Evolutionary conservation across 495 filamentous ascomycete species (phyloP).

Genomic region (Amorphotheca resinae): DNA sequence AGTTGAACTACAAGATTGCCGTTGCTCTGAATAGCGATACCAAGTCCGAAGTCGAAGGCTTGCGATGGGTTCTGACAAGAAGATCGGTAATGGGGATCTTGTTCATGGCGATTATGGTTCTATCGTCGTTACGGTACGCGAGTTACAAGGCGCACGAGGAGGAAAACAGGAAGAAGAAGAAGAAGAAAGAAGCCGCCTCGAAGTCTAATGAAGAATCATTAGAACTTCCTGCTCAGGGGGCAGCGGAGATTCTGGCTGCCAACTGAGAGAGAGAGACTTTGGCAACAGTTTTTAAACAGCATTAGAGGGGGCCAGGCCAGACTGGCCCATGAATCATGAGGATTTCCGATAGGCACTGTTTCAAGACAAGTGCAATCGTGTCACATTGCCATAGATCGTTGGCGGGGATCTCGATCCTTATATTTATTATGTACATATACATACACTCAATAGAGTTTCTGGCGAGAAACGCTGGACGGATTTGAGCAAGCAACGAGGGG

Average conservation of each 20-base stretch:
- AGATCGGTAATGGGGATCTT: conserved; percentile 73
- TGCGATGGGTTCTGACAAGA: conserved; percentile 83
- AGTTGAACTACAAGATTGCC: conserved; percentile 88
- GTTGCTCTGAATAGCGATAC: conserved; percentile 74
- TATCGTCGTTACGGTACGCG: conserved; percentile 35
- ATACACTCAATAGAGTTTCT: too few species aligned
- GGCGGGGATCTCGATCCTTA: too few species aligned
- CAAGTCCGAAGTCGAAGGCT: conserved; percentile 78
- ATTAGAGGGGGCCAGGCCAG: too few species aligned
- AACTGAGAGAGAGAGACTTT: conserved; percentile 12
- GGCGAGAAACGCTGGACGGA: too few species aligned
- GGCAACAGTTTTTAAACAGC: not conserved
- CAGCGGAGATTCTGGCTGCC: conserved; percentile 18
- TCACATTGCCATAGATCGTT: too few species aligned
- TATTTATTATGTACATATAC: too few species aligned
- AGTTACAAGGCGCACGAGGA: conserved; percentile 22
- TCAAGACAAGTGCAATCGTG: too few species aligned
- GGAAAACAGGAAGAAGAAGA: conserved; percentile 24
- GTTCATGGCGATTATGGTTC: conserved; percentile 39
- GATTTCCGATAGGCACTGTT: too few species aligned
- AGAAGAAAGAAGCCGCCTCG: conserved; percentile 14
- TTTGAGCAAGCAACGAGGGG: too few species aligned
- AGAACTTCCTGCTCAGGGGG: conserved; percentile 14
- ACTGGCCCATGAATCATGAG: too few species aligned
- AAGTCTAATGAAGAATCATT: conserved; percentile 9